Percentiles rank a stretch among this genome's conserved stretches.
phyloP scores from a whole-genome alignment of 805 yeast species.

The Myxozyma melibiosi region DNA sequence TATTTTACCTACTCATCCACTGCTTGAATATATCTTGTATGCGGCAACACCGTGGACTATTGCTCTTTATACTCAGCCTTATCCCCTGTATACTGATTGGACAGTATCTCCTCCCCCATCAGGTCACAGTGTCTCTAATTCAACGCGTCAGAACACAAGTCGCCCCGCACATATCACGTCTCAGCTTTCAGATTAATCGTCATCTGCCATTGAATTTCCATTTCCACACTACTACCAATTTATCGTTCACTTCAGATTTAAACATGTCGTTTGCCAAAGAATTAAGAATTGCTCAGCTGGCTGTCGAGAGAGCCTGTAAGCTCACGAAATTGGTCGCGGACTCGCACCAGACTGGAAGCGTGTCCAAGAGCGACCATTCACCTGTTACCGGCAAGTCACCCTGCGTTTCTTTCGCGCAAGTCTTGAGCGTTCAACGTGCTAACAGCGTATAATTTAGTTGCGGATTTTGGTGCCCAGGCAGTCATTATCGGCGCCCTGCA shows the following conservation, averaged over 20 bases:
- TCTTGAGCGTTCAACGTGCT: no score
- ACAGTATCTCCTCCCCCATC: background rate
- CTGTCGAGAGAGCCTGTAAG: conserved; percentile 83
- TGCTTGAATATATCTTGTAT: background rate
- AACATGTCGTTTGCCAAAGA: conserved; percentile 58
- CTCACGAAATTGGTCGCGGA: conserved; percentile 68
- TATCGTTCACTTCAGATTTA: background rate
- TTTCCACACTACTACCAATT: background rate
- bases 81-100: background rate
- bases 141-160: conserved; percentile 1
- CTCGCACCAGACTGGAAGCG: conserved; percentile 38
- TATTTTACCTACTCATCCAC: no score
- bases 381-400: conserved; percentile 73
- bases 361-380: conserved; percentile 82
- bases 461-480: conserved; percentile 96
- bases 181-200: no score
- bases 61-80: conserved; percentile 1
- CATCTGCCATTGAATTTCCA: no score
- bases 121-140: background rate
- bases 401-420: no score
- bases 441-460: conserved; percentile 43
- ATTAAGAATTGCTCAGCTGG: conserved; percentile 77
- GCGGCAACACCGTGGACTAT: background rate
- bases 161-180: no score
- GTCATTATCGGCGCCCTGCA: conserved; percentile 81